phyloP scores from a whole-genome alignment of 768 basidiomycete species.

The Psilocybe sp. region DNA sequence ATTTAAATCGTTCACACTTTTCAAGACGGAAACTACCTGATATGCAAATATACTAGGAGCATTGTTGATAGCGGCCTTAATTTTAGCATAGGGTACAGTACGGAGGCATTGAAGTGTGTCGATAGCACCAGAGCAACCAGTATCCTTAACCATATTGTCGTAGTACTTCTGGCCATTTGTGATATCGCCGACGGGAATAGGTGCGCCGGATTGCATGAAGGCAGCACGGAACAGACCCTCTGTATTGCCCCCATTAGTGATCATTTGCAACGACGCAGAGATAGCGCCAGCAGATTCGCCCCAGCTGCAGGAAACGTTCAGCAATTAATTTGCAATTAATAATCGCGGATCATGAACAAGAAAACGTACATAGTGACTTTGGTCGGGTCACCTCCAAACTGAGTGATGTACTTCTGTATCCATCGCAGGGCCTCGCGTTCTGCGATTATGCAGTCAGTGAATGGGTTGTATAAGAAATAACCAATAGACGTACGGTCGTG shows the following conservation, averaged over 20 bases:
- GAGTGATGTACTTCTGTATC: conserved; percentile 62
- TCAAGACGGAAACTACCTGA: conserved; percentile 24
- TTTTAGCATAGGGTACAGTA: conserved; percentile 27
- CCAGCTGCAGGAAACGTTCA: conserved; percentile 24
- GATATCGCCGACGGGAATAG: conserved; percentile 40
- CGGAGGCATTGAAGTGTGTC: conserved; percentile 44
- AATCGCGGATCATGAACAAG: not conserved
- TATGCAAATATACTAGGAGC: conserved; percentile 37
- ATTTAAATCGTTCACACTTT: not conserved
- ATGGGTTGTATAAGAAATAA: not conserved
- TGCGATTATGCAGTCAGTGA: conserved; percentile 17
- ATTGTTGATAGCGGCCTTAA: conserved; percentile 38
- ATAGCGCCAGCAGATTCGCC: conserved; percentile 50
- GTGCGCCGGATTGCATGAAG: conserved; percentile 44
- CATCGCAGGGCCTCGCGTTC: conserved; percentile 61
- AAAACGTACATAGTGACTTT: conserved; percentile 54
- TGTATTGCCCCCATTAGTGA: conserved; percentile 41
- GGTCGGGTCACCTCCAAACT: conserved; percentile 63
- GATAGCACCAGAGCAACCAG: conserved; percentile 24
- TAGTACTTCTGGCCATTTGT: conserved; percentile 43
- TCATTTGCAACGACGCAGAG: conserved; percentile 48
- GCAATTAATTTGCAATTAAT: not conserved
- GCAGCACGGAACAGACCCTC: conserved; percentile 47
- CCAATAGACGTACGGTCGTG: conserved; percentile 49
- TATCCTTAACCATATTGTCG: conserved; percentile 35